phyloP scores from a whole-genome alignment of 2,329 filamentous ascomycete species.

The Cladophialophora yegresii region DNA sequence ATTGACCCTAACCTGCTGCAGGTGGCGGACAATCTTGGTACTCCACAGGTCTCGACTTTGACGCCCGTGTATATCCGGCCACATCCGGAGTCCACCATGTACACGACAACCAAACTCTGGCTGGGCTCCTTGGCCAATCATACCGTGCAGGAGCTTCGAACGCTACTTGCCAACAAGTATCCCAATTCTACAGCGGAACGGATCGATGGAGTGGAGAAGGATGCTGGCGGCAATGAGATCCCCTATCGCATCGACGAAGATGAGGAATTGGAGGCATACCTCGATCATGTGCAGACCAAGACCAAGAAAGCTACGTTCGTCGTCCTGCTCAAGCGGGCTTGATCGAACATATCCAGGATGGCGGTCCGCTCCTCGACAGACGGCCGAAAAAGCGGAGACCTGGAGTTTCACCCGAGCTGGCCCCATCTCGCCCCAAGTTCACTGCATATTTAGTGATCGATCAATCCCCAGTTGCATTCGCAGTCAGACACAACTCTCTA shows the following conservation, averaged over 20 bases:
- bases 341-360: background rate
- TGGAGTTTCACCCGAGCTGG: background rate
- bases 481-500: background rate
- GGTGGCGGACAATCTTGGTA: constrained; percentile 55
- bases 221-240: constrained; percentile 59
- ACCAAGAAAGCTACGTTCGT: constrained; percentile 57
- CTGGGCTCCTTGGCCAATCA: constrained; percentile 62
- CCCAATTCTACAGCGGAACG: constrained; percentile 60
- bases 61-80: constrained; percentile 65
- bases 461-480: background rate
- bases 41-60: constrained; percentile 36
- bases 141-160: constrained; percentile 64
- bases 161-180: constrained; percentile 62
- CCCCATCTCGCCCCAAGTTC: background rate
- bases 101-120: constrained; percentile 58
- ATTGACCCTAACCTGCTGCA: constrained; percentile 65
- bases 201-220: constrained; percentile 66
- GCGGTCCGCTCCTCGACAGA: background rate
- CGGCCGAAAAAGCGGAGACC: background rate
- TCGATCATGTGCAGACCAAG: constrained; percentile 63
- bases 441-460: background rate
- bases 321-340: constrained; percentile 42
- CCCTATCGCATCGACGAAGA: constrained; percentile 68
- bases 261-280: constrained; percentile 70
- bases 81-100: constrained; percentile 62